phyloP scores from a whole-genome alignment of 306 rosid species.

The Vigna angularis region DNA sequence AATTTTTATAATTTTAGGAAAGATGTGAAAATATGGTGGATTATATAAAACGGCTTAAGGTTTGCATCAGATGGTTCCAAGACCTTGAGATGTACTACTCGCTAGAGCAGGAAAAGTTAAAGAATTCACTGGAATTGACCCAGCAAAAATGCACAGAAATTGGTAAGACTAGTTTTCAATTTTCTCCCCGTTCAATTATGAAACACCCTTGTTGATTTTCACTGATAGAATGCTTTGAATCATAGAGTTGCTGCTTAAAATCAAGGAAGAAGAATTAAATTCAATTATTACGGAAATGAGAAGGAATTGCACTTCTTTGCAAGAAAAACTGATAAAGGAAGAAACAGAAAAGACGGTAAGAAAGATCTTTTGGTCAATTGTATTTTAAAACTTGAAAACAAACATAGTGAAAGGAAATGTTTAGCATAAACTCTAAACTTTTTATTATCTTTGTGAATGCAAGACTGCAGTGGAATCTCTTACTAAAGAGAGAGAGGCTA shows the following conservation, averaged over 20 bases:
- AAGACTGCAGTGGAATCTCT: conserved; percentile 89
- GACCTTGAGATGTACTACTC: conserved; percentile 85
- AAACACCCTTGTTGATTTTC: conserved; percentile 24
- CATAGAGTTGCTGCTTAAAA: conserved; percentile 70
- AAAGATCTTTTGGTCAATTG: conserved; percentile 16
- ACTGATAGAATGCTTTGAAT: conserved; percentile 24
- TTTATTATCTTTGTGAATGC: conserved; percentile 31
- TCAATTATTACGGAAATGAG: conserved; percentile 79
- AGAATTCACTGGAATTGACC: conserved; percentile 68
- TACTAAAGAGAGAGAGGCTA: conserved; percentile 74
- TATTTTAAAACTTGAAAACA: not conserved
- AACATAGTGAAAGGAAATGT: conserved; percentile 35
- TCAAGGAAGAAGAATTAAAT: conserved; percentile 90
- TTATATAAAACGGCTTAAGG: conserved; percentile 87
- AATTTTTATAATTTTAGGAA: conserved; percentile 58
- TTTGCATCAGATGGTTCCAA: conserved; percentile 95
- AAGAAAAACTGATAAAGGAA: conserved; percentile 83
- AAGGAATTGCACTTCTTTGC: conserved; percentile 69
- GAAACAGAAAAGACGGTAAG: conserved; percentile 88
- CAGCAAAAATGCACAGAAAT: conserved; percentile 74
- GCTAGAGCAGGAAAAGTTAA: conserved; percentile 79
- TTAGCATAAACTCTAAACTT: conserved; percentile 15
- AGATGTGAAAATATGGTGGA: conserved; percentile 91
- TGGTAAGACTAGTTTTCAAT: conserved; percentile 56
- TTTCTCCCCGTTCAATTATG: conserved; percentile 6